Evolutionary conservation across 2,329 filamentous ascomycete species (phyloP).

Genomic region (Elsinoe batatas): DNA sequence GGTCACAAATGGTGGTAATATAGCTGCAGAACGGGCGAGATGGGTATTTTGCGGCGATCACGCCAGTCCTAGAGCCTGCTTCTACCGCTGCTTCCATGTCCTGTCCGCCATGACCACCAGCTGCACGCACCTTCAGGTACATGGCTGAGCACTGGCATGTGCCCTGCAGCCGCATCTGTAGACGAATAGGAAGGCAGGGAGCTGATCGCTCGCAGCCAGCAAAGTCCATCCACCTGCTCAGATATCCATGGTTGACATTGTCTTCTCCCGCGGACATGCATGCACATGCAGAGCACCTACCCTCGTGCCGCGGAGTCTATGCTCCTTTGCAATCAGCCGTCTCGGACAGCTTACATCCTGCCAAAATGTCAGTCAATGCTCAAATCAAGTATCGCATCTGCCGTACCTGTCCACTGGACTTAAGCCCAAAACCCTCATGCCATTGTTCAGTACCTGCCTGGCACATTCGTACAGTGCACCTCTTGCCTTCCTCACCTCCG

Average conservation of each 20-base stretch:
- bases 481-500: slow-evolving; percentile 58
- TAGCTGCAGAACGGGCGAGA: not conserved
- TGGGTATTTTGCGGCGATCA: not conserved
- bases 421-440: slow-evolving; percentile 72
- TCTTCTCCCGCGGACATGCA: not conserved
- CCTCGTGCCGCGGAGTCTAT: not conserved
- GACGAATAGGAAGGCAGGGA: not conserved
- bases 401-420: slow-evolving; percentile 54
- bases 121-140: not conserved
- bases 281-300: not conserved
- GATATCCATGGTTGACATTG: not conserved
- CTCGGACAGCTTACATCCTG: slow-evolving; percentile 11
- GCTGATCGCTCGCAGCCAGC: not conserved
- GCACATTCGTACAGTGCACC: slow-evolving; percentile 71
- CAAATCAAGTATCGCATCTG: not conserved
- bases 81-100: not conserved
- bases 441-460: slow-evolving; percentile 66
- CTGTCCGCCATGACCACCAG: not conserved
- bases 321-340: not conserved
- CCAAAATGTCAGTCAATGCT: not conserved
- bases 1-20: not conserved
- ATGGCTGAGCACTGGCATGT: slow-evolving; percentile 2
- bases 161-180: not conserved
- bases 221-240: not conserved
- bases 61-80: not conserved